Evolutionary conservation across 164 flowering plant genomes (phyloP).

Genomic region (Sextonia rubra): DNA sequence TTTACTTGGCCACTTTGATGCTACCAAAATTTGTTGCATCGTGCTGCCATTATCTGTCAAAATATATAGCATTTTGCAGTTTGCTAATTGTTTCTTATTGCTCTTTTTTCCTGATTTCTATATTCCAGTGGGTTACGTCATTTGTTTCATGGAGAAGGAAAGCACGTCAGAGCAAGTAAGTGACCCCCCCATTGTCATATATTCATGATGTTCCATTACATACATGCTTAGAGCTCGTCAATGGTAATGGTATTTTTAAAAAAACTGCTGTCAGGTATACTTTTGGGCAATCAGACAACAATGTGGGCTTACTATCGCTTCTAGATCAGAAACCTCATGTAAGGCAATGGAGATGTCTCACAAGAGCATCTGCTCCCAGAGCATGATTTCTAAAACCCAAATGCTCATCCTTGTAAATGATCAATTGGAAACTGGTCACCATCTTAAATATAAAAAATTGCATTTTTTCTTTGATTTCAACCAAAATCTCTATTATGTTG

Average conservation of each 20-base stretch:
- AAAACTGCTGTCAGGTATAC: conserved; percentile 40
- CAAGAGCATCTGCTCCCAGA: conserved; percentile 19
- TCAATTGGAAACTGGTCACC: conserved; percentile 7
- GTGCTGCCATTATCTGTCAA: neutral
- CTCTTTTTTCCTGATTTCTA: neutral
- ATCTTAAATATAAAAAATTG: conserved; percentile 4
- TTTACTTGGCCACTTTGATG: neutral
- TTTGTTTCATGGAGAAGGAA: conserved; percentile 75
- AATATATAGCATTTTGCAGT: neutral
- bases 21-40: neutral
- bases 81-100: neutral
- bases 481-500: conserved; percentile 19
- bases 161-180: conserved; percentile 82
- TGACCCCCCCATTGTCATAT: neutral
- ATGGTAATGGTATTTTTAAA: neutral
- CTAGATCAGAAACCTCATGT: conserved; percentile 52
- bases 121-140: conserved; percentile 66
- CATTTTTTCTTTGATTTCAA: conserved; percentile 21
- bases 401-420: conserved; percentile 9
- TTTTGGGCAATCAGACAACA: conserved; percentile 56
- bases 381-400: conserved; percentile 5
- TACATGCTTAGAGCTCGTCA: neutral
- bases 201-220: neutral
- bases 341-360: conserved; percentile 66
- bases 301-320: conserved; percentile 69